Evolutionary conservation across 345 rosid genomes (phyloP).

Genomic region (Citrus unshiu): DNA sequence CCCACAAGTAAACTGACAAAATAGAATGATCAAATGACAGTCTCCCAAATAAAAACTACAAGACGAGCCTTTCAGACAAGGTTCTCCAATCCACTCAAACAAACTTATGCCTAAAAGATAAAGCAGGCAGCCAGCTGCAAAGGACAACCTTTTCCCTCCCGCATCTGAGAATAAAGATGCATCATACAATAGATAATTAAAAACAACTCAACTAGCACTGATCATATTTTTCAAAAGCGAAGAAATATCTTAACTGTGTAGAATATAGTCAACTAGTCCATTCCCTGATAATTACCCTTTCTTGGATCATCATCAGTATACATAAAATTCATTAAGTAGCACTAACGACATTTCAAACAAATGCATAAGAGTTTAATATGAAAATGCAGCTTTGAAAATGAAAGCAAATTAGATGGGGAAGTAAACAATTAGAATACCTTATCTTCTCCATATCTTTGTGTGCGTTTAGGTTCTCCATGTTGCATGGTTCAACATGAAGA

Average conservation of each 20-base stretch:
- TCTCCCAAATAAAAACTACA: not conserved
- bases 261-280: not conserved
- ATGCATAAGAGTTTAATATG: not conserved
- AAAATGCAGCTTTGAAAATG: not conserved
- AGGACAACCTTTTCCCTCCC: not conserved
- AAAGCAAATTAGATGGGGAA: not conserved
- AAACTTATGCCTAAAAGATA: not conserved
- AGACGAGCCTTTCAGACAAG: not conserved
- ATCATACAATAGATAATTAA: not conserved
- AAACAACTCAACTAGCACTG: not conserved
- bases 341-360: not conserved
- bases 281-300: not conserved
- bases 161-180: not conserved
- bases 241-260: not conserved
- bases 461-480: conserved; percentile 77
- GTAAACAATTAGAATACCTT: conserved; percentile 39
- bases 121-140: not conserved
- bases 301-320: not conserved
- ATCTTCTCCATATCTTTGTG: conserved; percentile 84
- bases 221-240: not conserved
- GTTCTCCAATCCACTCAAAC: not conserved
- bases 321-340: not conserved
- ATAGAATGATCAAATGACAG: conserved; percentile 1
- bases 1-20: not conserved
- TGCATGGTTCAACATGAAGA: conserved; percentile 79